A percentile compares a stretch with the other conserved stretches of the same genome.
These are phyloP conservation scores for Afroboletus lepidellus DNA, from an alignment of 1,284 basidiomycete genomes.

Conservation along the genomic window DNA sequence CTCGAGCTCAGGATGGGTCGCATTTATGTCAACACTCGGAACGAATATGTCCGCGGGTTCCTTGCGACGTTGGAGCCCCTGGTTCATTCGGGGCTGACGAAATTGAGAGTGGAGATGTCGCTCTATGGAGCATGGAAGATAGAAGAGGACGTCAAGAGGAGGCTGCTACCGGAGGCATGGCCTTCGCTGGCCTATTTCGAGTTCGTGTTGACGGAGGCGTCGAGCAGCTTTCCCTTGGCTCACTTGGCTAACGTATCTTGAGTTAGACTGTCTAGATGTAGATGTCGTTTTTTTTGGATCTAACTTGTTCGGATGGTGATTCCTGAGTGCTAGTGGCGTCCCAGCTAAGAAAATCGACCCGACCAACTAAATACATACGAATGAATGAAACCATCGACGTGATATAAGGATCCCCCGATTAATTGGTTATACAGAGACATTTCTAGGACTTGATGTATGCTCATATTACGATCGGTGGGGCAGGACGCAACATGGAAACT, in stretches of 20 bases:
- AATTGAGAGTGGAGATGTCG: conserved; percentile 10
- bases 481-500: too few relatives aligned
- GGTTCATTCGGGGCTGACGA: conserved; percentile 4
- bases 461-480: too few relatives aligned
- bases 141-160: conserved; percentile 8
- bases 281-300: background rate
- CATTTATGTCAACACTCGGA: conserved; percentile 5
- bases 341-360: too few relatives aligned
- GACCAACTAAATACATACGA: too few relatives aligned
- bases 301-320: background rate
- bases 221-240: background rate
- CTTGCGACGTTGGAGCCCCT: conserved; percentile 8
- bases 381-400: too few relatives aligned
- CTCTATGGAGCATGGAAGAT: conserved; percentile 10
- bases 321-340: too few relatives aligned
- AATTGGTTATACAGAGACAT: too few relatives aligned
- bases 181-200: conserved; percentile 10
- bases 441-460: too few relatives aligned
- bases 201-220: conserved; percentile 15
- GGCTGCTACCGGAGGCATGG: conserved; percentile 9
- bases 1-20: conserved; percentile 12
- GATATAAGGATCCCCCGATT: too few relatives aligned
- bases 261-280: background rate
- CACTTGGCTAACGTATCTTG: background rate
- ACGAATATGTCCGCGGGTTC: conserved; percentile 10